A percentile compares a stretch with the other conserved stretches of the same genome.
Evolutionary conservation across 2,329 filamentous ascomycete species (phyloP).

Genomic region (Hawksworthiomyces lignivorus): DNA sequence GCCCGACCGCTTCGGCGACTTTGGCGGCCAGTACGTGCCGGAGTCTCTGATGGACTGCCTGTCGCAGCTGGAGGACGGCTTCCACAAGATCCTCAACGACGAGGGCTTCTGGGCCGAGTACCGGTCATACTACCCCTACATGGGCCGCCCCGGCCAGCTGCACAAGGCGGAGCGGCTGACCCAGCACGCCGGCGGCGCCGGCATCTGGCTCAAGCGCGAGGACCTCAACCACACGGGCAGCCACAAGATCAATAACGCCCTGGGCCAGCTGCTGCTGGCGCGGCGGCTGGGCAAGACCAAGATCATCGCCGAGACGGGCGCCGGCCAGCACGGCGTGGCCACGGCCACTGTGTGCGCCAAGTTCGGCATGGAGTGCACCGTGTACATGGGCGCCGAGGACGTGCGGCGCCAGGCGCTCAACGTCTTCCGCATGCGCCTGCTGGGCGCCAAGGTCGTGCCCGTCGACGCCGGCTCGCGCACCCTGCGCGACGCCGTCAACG

Average conservation of each 20-base stretch:
- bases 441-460: conserved; percentile 85
- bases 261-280: conserved; percentile 86
- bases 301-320: conserved; percentile 96
- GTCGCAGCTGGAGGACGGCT: conserved; percentile 81
- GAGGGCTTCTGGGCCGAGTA: conserved; percentile 96
- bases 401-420: conserved; percentile 93
- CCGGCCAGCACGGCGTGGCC: conserved; percentile 94
- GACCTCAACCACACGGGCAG: conserved; percentile 96
- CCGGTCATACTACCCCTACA: conserved; percentile 91
- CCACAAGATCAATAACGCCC: conserved; percentile 98
- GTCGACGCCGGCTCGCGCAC: conserved; percentile 86
- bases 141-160: conserved; percentile 87
- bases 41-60: conserved; percentile 98
- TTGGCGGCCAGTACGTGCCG: conserved; percentile 94
- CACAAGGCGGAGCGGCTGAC: conserved; percentile 86
- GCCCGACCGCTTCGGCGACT: conserved; percentile 86
- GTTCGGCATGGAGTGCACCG: conserved; percentile 95
- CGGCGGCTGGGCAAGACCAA: conserved; percentile 83
- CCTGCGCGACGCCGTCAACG: conserved; percentile 84
- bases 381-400: conserved; percentile 98
- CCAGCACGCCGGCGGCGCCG: conserved; percentile 81
- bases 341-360: conserved; percentile 97
- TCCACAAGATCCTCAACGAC: conserved; percentile 80
- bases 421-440: conserved; percentile 95
- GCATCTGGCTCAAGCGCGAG: conserved; percentile 96